Conservation (phyloP, 2,329 filamentous ascomycete genomes). For the Arthrobotrys megalospora region DNA sequence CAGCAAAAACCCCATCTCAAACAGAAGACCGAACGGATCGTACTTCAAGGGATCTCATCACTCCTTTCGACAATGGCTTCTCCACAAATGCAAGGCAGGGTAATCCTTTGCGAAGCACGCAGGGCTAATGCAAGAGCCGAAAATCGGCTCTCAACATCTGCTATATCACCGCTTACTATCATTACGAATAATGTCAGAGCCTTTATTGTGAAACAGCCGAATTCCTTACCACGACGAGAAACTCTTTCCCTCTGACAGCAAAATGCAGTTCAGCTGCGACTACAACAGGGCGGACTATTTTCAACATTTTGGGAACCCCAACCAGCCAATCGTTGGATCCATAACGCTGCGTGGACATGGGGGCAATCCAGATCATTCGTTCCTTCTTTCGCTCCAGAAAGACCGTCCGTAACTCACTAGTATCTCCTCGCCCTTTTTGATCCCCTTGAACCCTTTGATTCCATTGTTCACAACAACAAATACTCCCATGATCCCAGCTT, state of each 20-base stretch:
- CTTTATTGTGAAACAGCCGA: constrained; percentile 54
- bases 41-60: constrained; percentile 34
- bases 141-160: constrained; percentile 35
- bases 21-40: constrained; percentile 16
- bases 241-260: constrained; percentile 22
- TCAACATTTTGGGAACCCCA: constrained; percentile 30
- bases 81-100: constrained; percentile 29
- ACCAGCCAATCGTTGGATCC: constrained; percentile 5
- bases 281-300: neutral
- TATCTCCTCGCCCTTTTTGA: constrained; percentile 76
- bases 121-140: constrained; percentile 43
- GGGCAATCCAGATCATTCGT: constrained; percentile 53
- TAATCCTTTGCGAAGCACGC: constrained; percentile 45
- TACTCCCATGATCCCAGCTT: constrained; percentile 95
- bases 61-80: constrained; percentile 45
- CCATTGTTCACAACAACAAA: constrained; percentile 61
- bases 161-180: constrained; percentile 47
- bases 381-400: constrained; percentile 74
- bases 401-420: constrained; percentile 78
- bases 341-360: constrained; percentile 11
- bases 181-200: constrained; percentile 47
- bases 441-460: constrained; percentile 64
- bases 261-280: constrained; percentile 12
- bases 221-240: constrained; percentile 20
- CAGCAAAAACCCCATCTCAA: constrained; percentile 11